These are phyloP conservation scores for Macadamia tetraphylla DNA, from an alignment of 164 flowering plant species.

Conservation along the genomic window DNA sequence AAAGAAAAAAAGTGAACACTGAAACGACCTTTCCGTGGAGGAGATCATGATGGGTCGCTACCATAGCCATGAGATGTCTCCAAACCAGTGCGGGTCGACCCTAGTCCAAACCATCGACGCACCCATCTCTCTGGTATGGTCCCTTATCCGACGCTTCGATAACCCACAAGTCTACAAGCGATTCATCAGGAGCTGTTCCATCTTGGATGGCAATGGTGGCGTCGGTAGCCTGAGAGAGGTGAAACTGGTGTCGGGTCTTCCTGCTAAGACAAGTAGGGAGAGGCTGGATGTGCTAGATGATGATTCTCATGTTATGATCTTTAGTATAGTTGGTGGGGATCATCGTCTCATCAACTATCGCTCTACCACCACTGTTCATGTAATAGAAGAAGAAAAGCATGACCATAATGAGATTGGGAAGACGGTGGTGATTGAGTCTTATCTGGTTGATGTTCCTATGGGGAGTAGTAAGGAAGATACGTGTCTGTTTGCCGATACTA, in stretches of 20 bases:
- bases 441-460: slow-evolving; percentile 35
- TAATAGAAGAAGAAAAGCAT: background rate
- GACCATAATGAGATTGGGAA: background rate
- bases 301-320: slow-evolving; percentile 24
- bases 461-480: slow-evolving; percentile 48
- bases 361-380: slow-evolving; percentile 27
- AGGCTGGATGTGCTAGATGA: slow-evolving; percentile 38
- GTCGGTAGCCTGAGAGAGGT: slow-evolving; percentile 28
- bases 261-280: slow-evolving; percentile 29
- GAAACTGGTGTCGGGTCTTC: slow-evolving; percentile 28
- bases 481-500: slow-evolving; percentile 35
- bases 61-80: slow-evolving; percentile 16
- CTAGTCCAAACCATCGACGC: slow-evolving; percentile 28
- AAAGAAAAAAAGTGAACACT: too few species aligned
- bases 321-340: slow-evolving; percentile 36
- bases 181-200: slow-evolving; percentile 29
- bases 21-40: too few species aligned
- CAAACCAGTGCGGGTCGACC: slow-evolving; percentile 31
- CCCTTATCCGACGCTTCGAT: slow-evolving; percentile 36
- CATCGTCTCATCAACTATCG: slow-evolving; percentile 35
- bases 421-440: slow-evolving; percentile 40
- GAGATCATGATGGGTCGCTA: slow-evolving; percentile 11
- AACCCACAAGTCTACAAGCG: slow-evolving; percentile 38
- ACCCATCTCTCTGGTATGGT: slow-evolving; percentile 37
- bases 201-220: slow-evolving; percentile 19